Base-by-base conservation (phyloP, 306 rosid genomes). In the Fragaria vesca region DNA sequence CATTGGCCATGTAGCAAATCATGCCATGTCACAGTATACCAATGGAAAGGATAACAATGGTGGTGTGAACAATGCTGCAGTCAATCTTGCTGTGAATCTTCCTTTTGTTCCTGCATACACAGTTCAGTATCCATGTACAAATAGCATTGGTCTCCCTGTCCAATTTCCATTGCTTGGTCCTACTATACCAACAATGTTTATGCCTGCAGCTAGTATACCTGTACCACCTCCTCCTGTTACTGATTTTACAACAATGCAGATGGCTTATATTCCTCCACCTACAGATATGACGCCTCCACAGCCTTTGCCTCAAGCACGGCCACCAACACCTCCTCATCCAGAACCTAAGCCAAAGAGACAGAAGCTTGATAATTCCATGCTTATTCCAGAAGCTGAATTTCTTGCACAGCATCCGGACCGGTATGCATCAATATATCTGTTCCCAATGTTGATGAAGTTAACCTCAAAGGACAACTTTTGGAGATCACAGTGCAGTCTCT, bases 211-310 rank as follows among this genome's bases (percentile, higher is more conserved):
- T 51, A 89, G 77, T 69, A 82, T 88, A 46, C 86, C 70, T 77
- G 83, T 92, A 78, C 97, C 97, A n/a, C 97, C 91, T n/a, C 97
- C 91, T n/a, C 97, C 97, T 20, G 93, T 94, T 72, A 88, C 93
- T 80, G 92, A 89, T 79, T 94, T 86, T 75, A 71, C 88, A 54
- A 91, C 86, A 17, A 63, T 91, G 71, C 87, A 40, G 16, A 85
- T 87, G 51, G 81, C 93, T 74, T 91, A 54, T 79, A 86, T 48
- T 12, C 89, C 90, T 4, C 21, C 90, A 45, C 86, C 91, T 21
- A 77, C 76, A 26, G 84, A 2, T 89, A 91, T 89, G 94, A 89
- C 88, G 96, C 93, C 91, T 21, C 97, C 87, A 38, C 93, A 92
- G 8, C 97, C 90, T 45, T 42, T 90, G 86, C 96, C 97, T 65